These are phyloP conservation scores for Orychophragmus violaceus DNA, from an alignment of 345 rosid species.

Conservation along the genomic window DNA sequence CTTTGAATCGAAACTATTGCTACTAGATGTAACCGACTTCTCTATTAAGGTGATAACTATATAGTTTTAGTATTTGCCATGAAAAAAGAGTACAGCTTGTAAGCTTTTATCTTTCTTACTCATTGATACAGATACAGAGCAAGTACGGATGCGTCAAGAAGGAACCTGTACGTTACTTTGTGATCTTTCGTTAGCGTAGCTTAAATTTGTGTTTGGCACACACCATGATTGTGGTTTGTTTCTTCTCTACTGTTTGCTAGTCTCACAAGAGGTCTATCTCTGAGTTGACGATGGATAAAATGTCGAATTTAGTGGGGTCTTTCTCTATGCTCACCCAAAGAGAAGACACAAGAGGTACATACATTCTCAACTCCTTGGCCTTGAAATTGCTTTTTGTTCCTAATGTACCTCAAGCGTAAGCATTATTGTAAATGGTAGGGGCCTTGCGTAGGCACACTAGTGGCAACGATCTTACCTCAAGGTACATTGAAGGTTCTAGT, in stretches of 20 bases:
- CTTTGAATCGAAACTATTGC: constrained; percentile 73
- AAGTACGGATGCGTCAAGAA: constrained; percentile 72
- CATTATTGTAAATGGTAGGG: constrained; percentile 36
- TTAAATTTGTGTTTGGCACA: neutral
- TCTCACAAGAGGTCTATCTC: constrained; percentile 70
- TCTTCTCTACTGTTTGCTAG: constrained; percentile 36
- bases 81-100: neutral
- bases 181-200: neutral
- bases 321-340: constrained; percentile 49
- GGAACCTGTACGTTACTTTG: constrained; percentile 52
- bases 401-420: neutral
- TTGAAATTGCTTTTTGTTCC: neutral
- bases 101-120: constrained; percentile 5
- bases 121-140: constrained; percentile 64
- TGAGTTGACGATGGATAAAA: constrained; percentile 61
- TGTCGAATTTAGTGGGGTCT: constrained; percentile 70
- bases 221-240: constrained; percentile 2
- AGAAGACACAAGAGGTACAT: constrained; percentile 55
- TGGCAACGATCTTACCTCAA: constrained; percentile 47
- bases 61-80: neutral
- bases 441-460: constrained; percentile 47
- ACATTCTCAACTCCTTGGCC: neutral
- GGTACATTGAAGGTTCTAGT: constrained; percentile 55
- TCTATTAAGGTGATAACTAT: constrained; percentile 57
- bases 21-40: constrained; percentile 74